phyloP scores from a whole-genome alignment of 257 asterid genomes.

The Haberlea rhodopensis region DNA sequence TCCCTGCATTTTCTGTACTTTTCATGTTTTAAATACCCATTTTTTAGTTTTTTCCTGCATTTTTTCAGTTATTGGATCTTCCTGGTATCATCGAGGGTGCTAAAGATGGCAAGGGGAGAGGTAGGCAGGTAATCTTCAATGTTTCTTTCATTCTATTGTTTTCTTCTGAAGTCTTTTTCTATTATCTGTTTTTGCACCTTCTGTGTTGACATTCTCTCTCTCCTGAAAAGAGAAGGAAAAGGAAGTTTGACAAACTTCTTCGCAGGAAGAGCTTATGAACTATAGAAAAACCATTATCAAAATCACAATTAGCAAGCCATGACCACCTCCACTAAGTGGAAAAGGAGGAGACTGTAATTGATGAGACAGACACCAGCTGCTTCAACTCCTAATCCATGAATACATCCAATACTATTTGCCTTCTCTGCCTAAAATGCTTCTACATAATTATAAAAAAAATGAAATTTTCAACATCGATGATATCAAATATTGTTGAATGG shows the following conservation, averaged over 20 bases:
- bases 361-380: not conserved
- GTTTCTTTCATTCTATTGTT: not conserved
- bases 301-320: not conserved
- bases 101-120: conserved; percentile 99
- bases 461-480: not conserved
- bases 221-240: not conserved
- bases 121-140: conserved; percentile 78
- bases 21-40: conserved; percentile 11
- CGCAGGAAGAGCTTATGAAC: not conserved
- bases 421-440: not conserved
- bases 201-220: not conserved
- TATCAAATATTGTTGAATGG: not conserved
- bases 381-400: not conserved
- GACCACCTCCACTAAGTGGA: not conserved
- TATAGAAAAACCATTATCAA: not conserved
- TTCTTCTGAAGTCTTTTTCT: not conserved
- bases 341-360: not conserved
- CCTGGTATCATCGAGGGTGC: conserved; percentile 99
- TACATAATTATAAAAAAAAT: not conserved
- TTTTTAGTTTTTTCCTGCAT: conserved; percentile 23
- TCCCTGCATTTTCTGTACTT: not conserved
- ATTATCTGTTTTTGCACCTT: not conserved
- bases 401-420: not conserved
- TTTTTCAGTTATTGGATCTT: conserved; percentile 85
- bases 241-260: not conserved